Base-by-base conservation (phyloP, 371 early-diverging fungal species). In the Mucor irregularis region DNA sequence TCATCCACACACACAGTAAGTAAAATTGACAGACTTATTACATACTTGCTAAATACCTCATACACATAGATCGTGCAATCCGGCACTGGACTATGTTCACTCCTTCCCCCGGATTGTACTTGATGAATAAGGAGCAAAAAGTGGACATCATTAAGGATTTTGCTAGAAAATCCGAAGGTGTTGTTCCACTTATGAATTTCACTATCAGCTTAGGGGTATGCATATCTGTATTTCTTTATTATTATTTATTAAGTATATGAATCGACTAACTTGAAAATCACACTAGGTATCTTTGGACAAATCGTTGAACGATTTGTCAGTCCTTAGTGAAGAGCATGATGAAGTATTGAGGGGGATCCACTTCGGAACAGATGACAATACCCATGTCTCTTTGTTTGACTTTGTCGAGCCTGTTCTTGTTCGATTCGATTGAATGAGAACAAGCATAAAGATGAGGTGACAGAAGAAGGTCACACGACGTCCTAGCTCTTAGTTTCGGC, bases 201-300 rank as follows among this genome's bases (percentile, higher is more conserved):
- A 31, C 33, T 30, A 34, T 53, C 34, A 53, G n/a, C 44, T 53
- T 53, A 31, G 53, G 52, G 53, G 49, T 49, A 49, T 49, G 30
- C 24, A 42, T 38, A 38, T 38, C 4, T 38, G 21, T 53, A 42
- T 44, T 24, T 34, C 44, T 53, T 53, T 44, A 43, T 53, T 43
- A 43, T 40, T 38, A 38, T 38, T 51, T 29, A 17, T 28, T 30
- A 51, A 53, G 44, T n/a, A 34, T 43, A 31, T 53, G 57, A 56
- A 49, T 42, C 49, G 49, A 34, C 49, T 56, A 56, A 56, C 43
- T 49, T 49, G 49, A 49, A 40, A 49, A 56, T 43, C 31, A 56
- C 49, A 56, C 43, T 31, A 56, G 57, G 57, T 49, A 48, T 49
- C 57, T 28, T 49, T 56, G 57, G 57, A 22, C 42, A 49, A 56